Base-by-base conservation (phyloP, 2,329 filamentous ascomycete species). In the Talaromyces sp. region DNA sequence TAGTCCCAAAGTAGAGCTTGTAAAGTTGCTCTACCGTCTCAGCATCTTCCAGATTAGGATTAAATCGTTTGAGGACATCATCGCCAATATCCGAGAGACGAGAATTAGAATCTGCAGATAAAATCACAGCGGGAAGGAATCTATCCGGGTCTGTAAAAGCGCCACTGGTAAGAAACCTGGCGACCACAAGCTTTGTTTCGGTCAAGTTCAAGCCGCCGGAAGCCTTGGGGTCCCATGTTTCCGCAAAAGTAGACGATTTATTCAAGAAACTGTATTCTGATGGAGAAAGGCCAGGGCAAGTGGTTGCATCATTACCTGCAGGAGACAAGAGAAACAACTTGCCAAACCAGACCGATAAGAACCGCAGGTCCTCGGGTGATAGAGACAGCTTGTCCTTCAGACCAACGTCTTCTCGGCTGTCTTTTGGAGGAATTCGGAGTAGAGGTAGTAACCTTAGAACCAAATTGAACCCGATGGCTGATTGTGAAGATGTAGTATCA, bases 21-120 rank as follows among this genome's bases (percentile, higher is more conserved):
- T 92, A 92, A 2, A 97, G 78, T 17, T 82, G 79, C 59, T 83
- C 77, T 3, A 96, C 80, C 1, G 92, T 74, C 0, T 72, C 66
- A 10, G 79, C 68, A 63, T 91, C 83, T 71, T 97, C 93, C 27
- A 97, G 78, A 1, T 85, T 79, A 10, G 84, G 79, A 29, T 80
- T 83, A 31, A 85, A 89, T 65, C 92, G 83, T 75, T 97, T 99
- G 65, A 97, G 75, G 54, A 95, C 85, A 67, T 96, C 92, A 60
- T 97, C 91, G 0, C 90, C 93, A n/a, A 91, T 79, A n/a, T 89
- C 86, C 11, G 90, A 87, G 41, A 97, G 87, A 9, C 88, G 85
- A 38, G 88, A 91, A 65, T 97, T 94, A 1, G 87, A 79, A 74
- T 92, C 92, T 0, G 91, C 88, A 27, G 91, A 88, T 5, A 92